A percentile compares a stretch with the other conserved stretches of the same genome.
These are phyloP conservation scores for Apiotrichum brassicae DNA, from an alignment of 1,284 basidiomycete genomes.

Conservation along the genomic window DNA sequence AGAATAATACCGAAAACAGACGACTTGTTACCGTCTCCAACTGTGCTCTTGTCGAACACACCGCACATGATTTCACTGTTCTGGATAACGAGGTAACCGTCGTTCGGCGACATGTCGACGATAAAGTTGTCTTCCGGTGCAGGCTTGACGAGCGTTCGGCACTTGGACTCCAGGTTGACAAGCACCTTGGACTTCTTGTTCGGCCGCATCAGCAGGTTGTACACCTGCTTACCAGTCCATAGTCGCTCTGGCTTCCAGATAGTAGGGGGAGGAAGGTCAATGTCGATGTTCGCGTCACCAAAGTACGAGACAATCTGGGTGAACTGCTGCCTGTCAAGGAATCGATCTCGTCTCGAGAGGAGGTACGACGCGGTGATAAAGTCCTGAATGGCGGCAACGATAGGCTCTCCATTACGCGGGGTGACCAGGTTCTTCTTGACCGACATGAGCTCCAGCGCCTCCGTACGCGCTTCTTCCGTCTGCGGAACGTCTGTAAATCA, in stretches of 20 bases:
- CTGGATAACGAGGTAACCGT: slow-evolving; percentile 94
- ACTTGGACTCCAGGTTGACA: slow-evolving; percentile 96
- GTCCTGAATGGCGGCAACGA: slow-evolving; percentile 96
- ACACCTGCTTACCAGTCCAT: slow-evolving; percentile 99
- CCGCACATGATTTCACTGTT: slow-evolving; percentile 99
- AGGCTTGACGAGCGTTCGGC: slow-evolving; percentile 86
- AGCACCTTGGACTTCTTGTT: slow-evolving; percentile 75
- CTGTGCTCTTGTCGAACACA: slow-evolving; percentile 97
- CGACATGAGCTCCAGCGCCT: slow-evolving; percentile 95
- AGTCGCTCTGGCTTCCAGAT: slow-evolving; percentile 88
- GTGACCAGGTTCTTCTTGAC: slow-evolving; percentile 97
- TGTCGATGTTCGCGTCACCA: slow-evolving; percentile 81
- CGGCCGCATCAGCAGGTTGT: slow-evolving; percentile 93
- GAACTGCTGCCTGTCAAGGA: slow-evolving; percentile 91
- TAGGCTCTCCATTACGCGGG: slow-evolving; percentile 94
- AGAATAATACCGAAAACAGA: slow-evolving; percentile 97
- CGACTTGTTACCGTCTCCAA: slow-evolving; percentile 98
- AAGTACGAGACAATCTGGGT: slow-evolving; percentile 95
- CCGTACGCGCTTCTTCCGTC: slow-evolving; percentile 96
- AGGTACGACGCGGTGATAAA: slow-evolving; percentile 98
- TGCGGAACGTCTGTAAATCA: slow-evolving; percentile 78
- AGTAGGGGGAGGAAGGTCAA: slow-evolving; percentile 91
- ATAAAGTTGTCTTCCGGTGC: slow-evolving; percentile 51
- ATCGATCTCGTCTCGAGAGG: slow-evolving; percentile 84
- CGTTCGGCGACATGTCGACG: slow-evolving; percentile 87